Evolutionary conservation across 148 eudicot species (phyloP).

Genomic region (Bassia scoparia): DNA sequence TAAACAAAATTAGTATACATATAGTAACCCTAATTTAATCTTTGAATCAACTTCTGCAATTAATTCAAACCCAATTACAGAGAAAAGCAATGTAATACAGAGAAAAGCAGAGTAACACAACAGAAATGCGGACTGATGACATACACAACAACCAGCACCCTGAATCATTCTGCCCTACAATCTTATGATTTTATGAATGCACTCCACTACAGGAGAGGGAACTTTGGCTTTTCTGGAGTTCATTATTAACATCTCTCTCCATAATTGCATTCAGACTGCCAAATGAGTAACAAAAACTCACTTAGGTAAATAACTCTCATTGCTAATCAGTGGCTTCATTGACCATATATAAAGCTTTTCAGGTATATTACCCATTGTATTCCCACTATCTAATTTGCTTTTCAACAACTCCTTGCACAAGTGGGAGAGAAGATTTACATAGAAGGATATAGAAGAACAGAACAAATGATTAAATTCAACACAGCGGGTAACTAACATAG

Average conservation of each 20-base stretch:
- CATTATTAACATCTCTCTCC: background rate
- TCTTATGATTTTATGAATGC: no score
- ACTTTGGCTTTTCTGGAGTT: no score
- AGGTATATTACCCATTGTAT: background rate
- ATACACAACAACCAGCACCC: no score
- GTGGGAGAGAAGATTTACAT: background rate
- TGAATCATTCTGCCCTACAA: no score
- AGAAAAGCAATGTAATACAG: no score
- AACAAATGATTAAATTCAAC: background rate
- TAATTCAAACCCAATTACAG: no score
- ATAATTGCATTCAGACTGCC: background rate
- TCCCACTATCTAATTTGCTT: background rate
- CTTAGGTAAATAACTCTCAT: background rate
- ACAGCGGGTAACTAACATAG: background rate
- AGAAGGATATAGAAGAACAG: background rate
- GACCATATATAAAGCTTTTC: background rate
- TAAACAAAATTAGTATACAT: no score
- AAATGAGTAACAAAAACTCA: background rate
- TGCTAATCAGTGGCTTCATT: background rate
- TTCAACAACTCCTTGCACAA: background rate
- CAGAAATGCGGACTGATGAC: no score
- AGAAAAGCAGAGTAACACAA: no score
- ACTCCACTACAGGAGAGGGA: no score
- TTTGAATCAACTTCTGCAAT: no score
- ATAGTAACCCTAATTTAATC: no score